Evolutionary conservation across 345 rosid genomes (phyloP), one percentile per base, ranked within the genome.

Genomic region (Eucalyptus sp.): DNA sequence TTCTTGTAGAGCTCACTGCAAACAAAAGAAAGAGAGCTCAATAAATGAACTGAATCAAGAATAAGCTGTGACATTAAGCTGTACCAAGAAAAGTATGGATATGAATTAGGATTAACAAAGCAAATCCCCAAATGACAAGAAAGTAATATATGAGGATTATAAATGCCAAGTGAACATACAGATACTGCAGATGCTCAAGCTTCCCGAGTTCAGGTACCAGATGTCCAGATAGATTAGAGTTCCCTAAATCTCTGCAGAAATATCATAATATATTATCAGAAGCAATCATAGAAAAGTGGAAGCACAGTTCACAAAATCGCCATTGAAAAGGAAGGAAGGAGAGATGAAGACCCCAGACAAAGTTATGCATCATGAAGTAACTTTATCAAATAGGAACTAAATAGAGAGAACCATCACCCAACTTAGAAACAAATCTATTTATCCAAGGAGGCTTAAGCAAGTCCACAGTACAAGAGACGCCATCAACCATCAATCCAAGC

Each of bases 1-100:
- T 96, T 97, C 90, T 96, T 97, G 92, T 97, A 97, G 86, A 97
- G 99, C 92, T 97, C 99, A 89, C 99, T 97, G 90, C 86, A 90
- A 54, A 86, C 66, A 86, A 86, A 86, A 22, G 54, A 13, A 86
- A 22, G 48, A 52, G 15, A 20, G 68, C 87, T 51, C 60, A 4
- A 20, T 6, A 20, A 54, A 86, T 37, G 29, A 86, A 54, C 48
- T 20, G 44, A 54, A 54, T 51, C 87, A n/a, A 50, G 60, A 50
- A 86, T 76, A 76, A 41, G 48, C 83, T 51, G 16, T 51, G 33
- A 51, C 62, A 33, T 20, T 50, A 41, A 10, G 46, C 33, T 33
- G 56, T 51, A 51, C 46, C 66, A 20, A 86, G 46, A 31, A 41
- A 52, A 33, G 62, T 86, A 86, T 2, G 46, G 46, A 86, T 86